Conservation (phyloP, 495 filamentous ascomycete genomes). For the Penicillium silybi region DNA sequence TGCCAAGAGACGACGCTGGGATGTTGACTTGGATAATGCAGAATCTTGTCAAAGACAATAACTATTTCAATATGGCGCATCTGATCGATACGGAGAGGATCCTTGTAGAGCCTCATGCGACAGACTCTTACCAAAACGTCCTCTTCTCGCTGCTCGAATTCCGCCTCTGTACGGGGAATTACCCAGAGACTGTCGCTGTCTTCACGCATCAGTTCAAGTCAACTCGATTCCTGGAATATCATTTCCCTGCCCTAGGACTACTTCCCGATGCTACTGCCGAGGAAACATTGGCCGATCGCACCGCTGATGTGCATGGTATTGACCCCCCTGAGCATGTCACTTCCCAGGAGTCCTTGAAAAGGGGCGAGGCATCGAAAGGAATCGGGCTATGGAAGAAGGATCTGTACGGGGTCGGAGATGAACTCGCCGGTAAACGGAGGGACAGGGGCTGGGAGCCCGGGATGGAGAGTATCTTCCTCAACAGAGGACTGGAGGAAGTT, state of each 20-base stretch:
- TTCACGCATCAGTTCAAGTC: constrained; percentile 76
- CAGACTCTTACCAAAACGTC: constrained; percentile 79
- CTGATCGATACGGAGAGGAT: constrained; percentile 27
- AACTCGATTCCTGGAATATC: constrained; percentile 59
- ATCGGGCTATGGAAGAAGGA: constrained; percentile 44
- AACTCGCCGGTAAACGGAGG: constrained; percentile 35
- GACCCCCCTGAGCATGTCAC: constrained; percentile 61
- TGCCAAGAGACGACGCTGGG: no score
- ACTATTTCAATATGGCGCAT: constrained; percentile 25
- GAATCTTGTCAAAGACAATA: constrained; percentile 44
- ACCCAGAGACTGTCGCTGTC: constrained; percentile 53
- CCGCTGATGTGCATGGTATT: constrained; percentile 58
- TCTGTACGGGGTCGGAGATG: constrained; percentile 37
- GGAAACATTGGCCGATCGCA: constrained; percentile 22
- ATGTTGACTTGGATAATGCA: constrained; percentile 16
- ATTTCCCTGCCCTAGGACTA: constrained; percentile 62
- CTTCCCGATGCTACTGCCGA: neutral
- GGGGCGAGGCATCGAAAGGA: constrained; percentile 38
- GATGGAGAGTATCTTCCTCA: constrained; percentile 24
- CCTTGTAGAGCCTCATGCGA: constrained; percentile 58
- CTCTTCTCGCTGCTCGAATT: constrained; percentile 66
- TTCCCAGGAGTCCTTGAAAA: constrained; percentile 39
- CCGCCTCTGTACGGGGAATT: constrained; percentile 35
- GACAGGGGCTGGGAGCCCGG: constrained; percentile 39
- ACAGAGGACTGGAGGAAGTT: constrained; percentile 23